Base-by-base conservation (phyloP, 306 rosid species). In the Castanospermum australe region DNA sequence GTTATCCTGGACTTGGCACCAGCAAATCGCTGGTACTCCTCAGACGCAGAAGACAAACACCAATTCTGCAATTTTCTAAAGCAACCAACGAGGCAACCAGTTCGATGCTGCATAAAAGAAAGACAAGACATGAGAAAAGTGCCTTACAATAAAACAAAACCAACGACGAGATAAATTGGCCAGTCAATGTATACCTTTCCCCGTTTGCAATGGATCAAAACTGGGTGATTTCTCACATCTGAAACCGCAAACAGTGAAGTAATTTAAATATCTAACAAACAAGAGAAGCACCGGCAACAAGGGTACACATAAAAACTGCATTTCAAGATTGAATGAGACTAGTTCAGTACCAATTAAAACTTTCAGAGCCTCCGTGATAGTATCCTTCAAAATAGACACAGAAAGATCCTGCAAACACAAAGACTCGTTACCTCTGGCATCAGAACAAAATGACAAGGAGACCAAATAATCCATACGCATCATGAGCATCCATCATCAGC, bases 31-130 rank as follows among this genome's bases (percentile, higher is more conserved):
- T 84, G 82, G 79, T 95, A 95, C 88, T 95, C 99, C 90, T 91
- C 98, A 51, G 87, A 83, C 88, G 87, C 97, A 20, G 94, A 90
- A 0, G 96, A 47, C 89, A 91, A 50, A 50, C 99, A 93, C 99
- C 99, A 95, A 70, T 89, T 95, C 97, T 95, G 98, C 59, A 93
- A 75, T 78, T 95, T 95, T 24, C 99, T 44, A 73, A 95, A 85
- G 91, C 99, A 93, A 67, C 97, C 99, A 20, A 95, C 98, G 1
- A 93, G 92, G 47, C 93, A 87, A 21, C 99, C 99, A 0, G 98
- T 95, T 63, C 99, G 90, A 80, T 93, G 98, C 99, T 95, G 96
- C 87, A 73, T 11, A 56, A 25, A 36, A 50, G 21, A 3, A 48
- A 81, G 20, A 13, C 10, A 71, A 13, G 0, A 56, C 22, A 8